Conservation (phyloP, 129 eudicot species). For the Flaveria robusta region DNA sequence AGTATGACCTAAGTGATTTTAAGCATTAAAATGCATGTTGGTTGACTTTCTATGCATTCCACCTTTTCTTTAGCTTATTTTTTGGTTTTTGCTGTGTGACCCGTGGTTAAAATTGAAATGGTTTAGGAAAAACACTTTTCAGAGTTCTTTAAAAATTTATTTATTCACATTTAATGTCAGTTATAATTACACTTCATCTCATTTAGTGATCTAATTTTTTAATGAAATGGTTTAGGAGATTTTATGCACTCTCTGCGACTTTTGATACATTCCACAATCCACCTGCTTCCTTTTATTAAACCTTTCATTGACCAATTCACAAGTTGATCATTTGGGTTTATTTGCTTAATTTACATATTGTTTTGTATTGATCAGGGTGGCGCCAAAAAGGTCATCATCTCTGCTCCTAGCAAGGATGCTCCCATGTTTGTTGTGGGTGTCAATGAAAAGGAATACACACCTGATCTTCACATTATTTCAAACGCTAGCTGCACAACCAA, state of each 20-base stretch:
- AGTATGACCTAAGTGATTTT: neutral
- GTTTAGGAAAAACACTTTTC: too few species aligned
- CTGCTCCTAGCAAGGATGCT: slow-evolving; percentile 97
- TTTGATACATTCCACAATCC: neutral
- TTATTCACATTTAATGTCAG: too few species aligned
- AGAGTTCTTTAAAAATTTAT: too few species aligned
- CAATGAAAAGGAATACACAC: slow-evolving; percentile 87
- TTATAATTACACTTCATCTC: too few species aligned
- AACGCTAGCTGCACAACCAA: slow-evolving; percentile 98
- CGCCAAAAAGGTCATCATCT: slow-evolving; percentile 96
- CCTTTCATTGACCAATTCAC: too few species aligned
- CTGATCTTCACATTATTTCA: slow-evolving; percentile 78
- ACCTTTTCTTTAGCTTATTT: neutral
- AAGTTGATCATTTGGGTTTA: neutral
- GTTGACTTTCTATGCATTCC: neutral
- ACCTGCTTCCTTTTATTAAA: neutral
- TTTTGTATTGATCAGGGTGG: slow-evolving; percentile 68
- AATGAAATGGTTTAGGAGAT: too few species aligned
- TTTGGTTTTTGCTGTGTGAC: neutral
- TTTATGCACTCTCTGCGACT: neutral
- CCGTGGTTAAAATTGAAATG: neutral
- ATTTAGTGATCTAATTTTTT: too few species aligned
- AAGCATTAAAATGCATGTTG: neutral
- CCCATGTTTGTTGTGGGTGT: slow-evolving; percentile 99
- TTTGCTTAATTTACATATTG: neutral